Percentiles rank a stretch among this genome's conserved stretches.
phyloP scores from a whole-genome alignment of 805 yeast species.

The Candida maltosa region DNA sequence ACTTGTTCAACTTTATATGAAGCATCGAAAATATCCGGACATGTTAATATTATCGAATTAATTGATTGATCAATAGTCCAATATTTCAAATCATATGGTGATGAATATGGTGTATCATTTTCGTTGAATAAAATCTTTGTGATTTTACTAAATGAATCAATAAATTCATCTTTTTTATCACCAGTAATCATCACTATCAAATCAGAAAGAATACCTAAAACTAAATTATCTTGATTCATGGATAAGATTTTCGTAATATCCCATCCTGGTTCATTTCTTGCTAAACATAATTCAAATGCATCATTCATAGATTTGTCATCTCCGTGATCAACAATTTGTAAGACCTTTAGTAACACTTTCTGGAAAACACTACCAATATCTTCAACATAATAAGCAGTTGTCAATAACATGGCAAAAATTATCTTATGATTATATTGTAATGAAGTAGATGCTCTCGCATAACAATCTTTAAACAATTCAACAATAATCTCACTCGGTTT shows the following conservation, averaged over 20 bases:
- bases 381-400: constrained; percentile 20
- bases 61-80: constrained; percentile 15
- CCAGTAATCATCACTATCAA: constrained; percentile 10
- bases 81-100: constrained; percentile 28
- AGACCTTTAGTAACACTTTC: constrained; percentile 11
- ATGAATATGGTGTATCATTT: constrained; percentile 15
- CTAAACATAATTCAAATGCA: constrained; percentile 7
- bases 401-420: constrained; percentile 40
- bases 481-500: constrained; percentile 25
- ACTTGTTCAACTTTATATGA: constrained; percentile 47
- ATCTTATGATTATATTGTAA: constrained; percentile 43
- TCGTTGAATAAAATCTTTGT: constrained; percentile 4
- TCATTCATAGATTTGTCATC: neutral
- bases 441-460: constrained; percentile 43
- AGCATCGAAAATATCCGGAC: constrained; percentile 67
- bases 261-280: constrained; percentile 4
- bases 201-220: constrained; percentile 12
- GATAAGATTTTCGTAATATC: constrained; percentile 8
- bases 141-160: constrained; percentile 3
- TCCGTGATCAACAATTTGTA: constrained; percentile 3
- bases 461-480: constrained; percentile 46
- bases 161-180: constrained; percentile 2
- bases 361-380: constrained; percentile 22
- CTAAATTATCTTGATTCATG: constrained; percentile 15
- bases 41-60: constrained; percentile 44